Base-by-base conservation (phyloP, 495 filamentous ascomycete species). In the Rostrohypoxylon terebratum region DNA sequence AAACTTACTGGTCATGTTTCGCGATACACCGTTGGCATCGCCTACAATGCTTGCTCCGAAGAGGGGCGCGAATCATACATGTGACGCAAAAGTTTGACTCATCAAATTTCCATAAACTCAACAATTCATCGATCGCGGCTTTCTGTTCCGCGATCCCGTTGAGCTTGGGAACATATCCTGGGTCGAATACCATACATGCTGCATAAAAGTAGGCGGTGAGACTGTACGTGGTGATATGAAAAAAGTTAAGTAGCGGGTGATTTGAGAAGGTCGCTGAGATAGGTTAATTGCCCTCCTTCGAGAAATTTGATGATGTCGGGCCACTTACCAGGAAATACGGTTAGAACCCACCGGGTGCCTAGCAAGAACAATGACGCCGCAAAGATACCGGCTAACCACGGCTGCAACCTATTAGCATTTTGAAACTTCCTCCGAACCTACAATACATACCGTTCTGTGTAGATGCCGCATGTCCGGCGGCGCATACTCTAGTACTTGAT, bases 1-100 rank as follows among this genome's bases (percentile, higher is more conserved):
- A 21, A 11, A 78, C 94, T 84, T 82, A 97, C 95, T 99, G 96
- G 77, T 99, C 96, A 80, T 98, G 92, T 81, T 96, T 97, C 31
- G 96, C 93, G 70, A 99, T 90, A 79, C 96, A 99, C 54, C 96
- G 93, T 65, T 90, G 87, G 74, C 96, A 99, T 69, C 90, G 87
- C 75, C 90, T 90, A 82, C 96, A 99, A 81, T 99, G 96, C 85
- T 97, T 98, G 83, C 94, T 97, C 54, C 96, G 87, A 59, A 98
- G 81, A 5, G 96, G 96, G 77, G 89, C 94, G 59, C 96, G 86
- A 59, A 96, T 90, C 94, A 98, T 97, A 81, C 96, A 99, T 34
- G 86, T 85, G 31, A 96, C 90, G 77, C 96, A 99, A 76, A 98
- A 99, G 75, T 98, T 94, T 44, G 90, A 86, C 69, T 96, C 94